Evolutionary conservation across 768 basidiomycete species (phyloP), one percentile per base, ranked within the genome.

Genomic region (Agaricus subrufescens): DNA sequence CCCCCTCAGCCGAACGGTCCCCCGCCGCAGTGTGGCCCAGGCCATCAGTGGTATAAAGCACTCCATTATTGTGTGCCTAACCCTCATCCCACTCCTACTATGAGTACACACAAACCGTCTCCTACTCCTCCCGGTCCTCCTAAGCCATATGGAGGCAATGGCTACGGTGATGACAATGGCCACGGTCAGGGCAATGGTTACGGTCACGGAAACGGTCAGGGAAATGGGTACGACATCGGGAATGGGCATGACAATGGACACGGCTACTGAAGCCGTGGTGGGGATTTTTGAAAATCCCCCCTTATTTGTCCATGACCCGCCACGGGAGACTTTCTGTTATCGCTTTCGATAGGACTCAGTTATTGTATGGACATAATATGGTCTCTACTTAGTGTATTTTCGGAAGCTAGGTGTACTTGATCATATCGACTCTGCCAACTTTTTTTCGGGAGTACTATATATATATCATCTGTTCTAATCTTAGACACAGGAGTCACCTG

Each of bases 11-110:
- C 66, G 5, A 68, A 70, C 59, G 67, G 67, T 23, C 78, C 81
- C 37, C 67, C 74, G n/a, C 82, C 84, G 44, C 73, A 80, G 56
- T 86, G 84, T 68, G 64, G 61, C 10, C 66, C 61, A 11, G 72
- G 71, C 45, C 80, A 77, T 73, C 59, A 61, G 23, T 86, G 83
- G 85, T 69, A 69, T 50, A 49, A 64, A 4, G 62, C 66, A 9
- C 63, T 74, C 39, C 63, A 76, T 56, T 79, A 73, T 54, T 82
- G 81, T 62, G 64, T 72, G 46, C 72, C 70, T 8, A 56, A 52
- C 52, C 61, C 74, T 62, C 53, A 38, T 70, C 75, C 31, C 75
- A 77, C 45, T 61, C 62, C 45, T 53, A 26, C 48, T 14, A 55
- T 40, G 6, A 46, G 46, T 9, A 8, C 7, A 7, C 56, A 46